Conservation (phyloP, 2,329 filamentous ascomycete genomes). For the Tolypocladium sp. region DNA sequence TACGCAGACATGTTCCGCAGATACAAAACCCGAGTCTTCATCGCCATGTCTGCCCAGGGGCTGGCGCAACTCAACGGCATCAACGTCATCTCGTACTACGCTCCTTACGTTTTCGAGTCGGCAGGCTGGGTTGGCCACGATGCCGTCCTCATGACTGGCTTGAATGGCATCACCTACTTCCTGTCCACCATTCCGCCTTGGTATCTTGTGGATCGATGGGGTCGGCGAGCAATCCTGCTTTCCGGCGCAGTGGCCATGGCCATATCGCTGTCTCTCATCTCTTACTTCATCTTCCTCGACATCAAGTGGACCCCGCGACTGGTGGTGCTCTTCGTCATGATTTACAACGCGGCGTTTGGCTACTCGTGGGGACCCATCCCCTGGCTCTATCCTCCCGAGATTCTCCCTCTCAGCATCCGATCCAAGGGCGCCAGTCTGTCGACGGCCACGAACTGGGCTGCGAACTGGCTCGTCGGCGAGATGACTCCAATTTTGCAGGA, state of each 20-base stretch:
- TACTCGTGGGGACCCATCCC: slow-evolving; percentile 95
- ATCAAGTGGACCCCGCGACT: slow-evolving; percentile 67
- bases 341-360: slow-evolving; percentile 96
- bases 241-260: slow-evolving; percentile 87
- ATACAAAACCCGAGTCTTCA: slow-evolving; percentile 87
- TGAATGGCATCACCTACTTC: slow-evolving; percentile 86
- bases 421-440: slow-evolving; percentile 95
- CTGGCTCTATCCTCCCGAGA: slow-evolving; percentile 98
- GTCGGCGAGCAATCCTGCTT: slow-evolving; percentile 79
- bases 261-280: slow-evolving; percentile 77
- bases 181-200: slow-evolving; percentile 89
- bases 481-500: slow-evolving; percentile 91
- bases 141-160: slow-evolving; percentile 92
- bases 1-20: slow-evolving; percentile 92
- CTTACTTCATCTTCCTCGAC: slow-evolving; percentile 91
- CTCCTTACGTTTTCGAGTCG: slow-evolving; percentile 90
- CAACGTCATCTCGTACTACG: slow-evolving; percentile 99
- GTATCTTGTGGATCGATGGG: slow-evolving; percentile 93
- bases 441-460: slow-evolving; percentile 95
- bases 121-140: slow-evolving; percentile 90
- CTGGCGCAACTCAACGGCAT: slow-evolving; percentile 97
- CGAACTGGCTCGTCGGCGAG: slow-evolving; percentile 95
- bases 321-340: slow-evolving; percentile 93
- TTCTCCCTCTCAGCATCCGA: slow-evolving; percentile 88
- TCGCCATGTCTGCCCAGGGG: slow-evolving; percentile 96